phyloP scores from a whole-genome alignment of 768 basidiomycete species.

The Tulasnella sp. region DNA sequence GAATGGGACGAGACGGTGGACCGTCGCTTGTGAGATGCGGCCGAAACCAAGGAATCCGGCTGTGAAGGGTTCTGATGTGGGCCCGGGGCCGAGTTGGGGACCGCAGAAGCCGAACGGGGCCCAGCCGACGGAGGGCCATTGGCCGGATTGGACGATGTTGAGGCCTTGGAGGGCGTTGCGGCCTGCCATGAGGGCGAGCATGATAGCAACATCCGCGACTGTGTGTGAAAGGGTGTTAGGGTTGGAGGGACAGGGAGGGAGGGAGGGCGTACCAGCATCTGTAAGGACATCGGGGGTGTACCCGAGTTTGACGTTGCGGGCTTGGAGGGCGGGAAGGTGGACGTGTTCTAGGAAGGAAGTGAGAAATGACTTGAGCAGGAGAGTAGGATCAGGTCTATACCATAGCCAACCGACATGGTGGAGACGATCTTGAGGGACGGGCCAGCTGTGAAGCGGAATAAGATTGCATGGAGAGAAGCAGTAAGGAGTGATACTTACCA shows the following conservation, averaged over 20 bases:
- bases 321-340: conserved; percentile 44
- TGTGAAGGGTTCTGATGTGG: conserved; percentile 40
- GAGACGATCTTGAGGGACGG: conserved; percentile 67
- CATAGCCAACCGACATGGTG: conserved; percentile 86
- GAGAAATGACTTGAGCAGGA: not conserved
- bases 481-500: not conserved
- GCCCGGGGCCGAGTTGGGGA: conserved; percentile 40
- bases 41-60: conserved; percentile 93
- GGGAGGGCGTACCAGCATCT: conserved; percentile 51
- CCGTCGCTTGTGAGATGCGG: conserved; percentile 77
- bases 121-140: conserved; percentile 76
- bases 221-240: not conserved
- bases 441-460: conserved; percentile 42
- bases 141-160: conserved; percentile 52
- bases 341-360: conserved; percentile 59
- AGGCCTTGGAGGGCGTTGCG: conserved; percentile 61
- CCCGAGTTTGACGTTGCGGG: conserved; percentile 59
- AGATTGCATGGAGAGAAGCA: not conserved
- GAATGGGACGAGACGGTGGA: conserved; percentile 69
- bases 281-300: conserved; percentile 92
- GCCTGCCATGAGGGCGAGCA: conserved; percentile 89
- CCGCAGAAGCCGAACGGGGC: conserved; percentile 77
- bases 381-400: conserved; percentile 30
- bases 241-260: not conserved
- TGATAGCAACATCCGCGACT: conserved; percentile 85